phyloP scores from a whole-genome alignment of 768 basidiomycete genomes.

The Ramaria sp. region DNA sequence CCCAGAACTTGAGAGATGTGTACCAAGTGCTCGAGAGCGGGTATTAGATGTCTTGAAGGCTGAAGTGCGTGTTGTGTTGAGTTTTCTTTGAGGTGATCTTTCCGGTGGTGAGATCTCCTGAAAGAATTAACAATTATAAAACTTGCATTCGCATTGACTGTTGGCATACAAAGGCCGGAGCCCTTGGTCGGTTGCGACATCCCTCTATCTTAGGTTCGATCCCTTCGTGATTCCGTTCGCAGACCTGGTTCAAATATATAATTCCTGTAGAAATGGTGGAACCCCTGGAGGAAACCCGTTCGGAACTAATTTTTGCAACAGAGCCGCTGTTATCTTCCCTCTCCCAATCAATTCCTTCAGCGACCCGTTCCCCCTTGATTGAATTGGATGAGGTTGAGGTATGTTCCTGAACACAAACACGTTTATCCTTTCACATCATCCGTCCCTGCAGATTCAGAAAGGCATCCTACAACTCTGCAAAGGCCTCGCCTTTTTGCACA shows the following conservation, averaged over 20 bases:
- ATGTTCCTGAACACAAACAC: conserved; percentile 15
- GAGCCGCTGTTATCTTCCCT: conserved; percentile 82
- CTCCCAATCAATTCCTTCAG: conserved; percentile 61
- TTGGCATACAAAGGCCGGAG: conserved; percentile 48
- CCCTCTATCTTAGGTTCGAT: conserved; percentile 78
- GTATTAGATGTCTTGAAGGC: conserved; percentile 79
- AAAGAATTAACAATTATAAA: background rate
- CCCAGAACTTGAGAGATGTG: conserved; percentile 62
- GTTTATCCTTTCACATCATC: background rate
- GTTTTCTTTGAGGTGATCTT: background rate
- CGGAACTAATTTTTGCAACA: conserved; percentile 85
- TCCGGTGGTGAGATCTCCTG: background rate
- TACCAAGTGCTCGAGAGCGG: conserved; percentile 54
- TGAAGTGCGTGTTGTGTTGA: conserved; percentile 47
- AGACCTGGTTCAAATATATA: background rate
- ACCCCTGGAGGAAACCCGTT: conserved; percentile 87
- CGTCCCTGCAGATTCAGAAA: conserved; percentile 69
- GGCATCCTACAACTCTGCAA: conserved; percentile 90
- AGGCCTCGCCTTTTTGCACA: conserved; percentile 83
- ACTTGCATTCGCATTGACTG: background rate
- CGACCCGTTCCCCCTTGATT: conserved; percentile 44
- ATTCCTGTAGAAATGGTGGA: conserved; percentile 80
- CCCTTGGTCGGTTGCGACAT: conserved; percentile 77
- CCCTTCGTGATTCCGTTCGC: background rate
- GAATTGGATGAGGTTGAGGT: conserved; percentile 97